These are phyloP conservation scores for Setomelanomma holmii DNA, from an alignment of 2,329 filamentous ascomycete genomes.

Conservation along the genomic window DNA sequence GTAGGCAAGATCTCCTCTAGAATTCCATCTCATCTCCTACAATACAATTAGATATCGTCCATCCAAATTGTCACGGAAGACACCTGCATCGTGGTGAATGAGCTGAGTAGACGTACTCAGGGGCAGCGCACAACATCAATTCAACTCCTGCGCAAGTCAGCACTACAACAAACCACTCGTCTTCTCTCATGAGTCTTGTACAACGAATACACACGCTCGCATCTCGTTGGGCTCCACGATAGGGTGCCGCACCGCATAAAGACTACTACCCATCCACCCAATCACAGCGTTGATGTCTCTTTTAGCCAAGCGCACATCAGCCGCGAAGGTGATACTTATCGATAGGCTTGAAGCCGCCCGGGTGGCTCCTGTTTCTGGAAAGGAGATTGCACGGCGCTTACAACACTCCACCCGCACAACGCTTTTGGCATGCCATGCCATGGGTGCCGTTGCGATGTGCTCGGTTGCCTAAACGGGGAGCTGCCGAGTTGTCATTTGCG, in stretches of 20 bases:
- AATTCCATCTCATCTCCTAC: no score
- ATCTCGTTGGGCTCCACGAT: not conserved
- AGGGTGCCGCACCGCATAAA: not conserved
- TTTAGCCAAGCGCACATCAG: not conserved
- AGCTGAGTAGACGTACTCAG: no score
- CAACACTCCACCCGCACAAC: not conserved
- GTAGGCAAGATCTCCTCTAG: no score
- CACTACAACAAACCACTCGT: no score
- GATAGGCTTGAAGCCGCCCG: constrained; percentile 2
- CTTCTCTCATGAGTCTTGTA: not conserved
- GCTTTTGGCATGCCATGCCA: not conserved
- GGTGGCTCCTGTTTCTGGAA: not conserved
- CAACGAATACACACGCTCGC: not conserved
- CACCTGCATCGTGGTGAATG: no score
- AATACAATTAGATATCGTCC: no score
- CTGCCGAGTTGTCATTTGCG: not conserved
- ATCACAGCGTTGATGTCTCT: not conserved
- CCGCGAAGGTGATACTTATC: not conserved
- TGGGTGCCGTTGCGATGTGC: not conserved
- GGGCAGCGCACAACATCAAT: not conserved
- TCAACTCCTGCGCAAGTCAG: not conserved
- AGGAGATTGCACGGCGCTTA: constrained; percentile 1
- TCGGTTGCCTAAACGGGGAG: not conserved
- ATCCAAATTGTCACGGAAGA: no score
- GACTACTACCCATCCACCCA: not conserved